A percentile compares a stretch with the other conserved stretches of the same genome.
These are phyloP conservation scores for Lunularia cruciata DNA, from an alignment of 225 moss, liverwort and hornwort species.

Conservation along the genomic window DNA sequence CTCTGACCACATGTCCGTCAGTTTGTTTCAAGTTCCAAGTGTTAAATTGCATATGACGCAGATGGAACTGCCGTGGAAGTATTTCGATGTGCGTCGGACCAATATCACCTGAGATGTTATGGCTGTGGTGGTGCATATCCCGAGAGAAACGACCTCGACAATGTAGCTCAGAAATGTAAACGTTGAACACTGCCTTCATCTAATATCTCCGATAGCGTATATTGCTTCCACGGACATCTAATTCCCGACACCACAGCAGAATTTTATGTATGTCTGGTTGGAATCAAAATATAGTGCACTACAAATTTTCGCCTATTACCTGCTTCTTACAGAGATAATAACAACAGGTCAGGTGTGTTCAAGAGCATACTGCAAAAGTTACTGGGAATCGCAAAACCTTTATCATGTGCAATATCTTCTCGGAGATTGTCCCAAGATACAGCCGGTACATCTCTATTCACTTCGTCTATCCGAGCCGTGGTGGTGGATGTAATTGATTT, in stretches of 20 bases:
- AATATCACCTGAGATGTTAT: constrained; percentile 30
- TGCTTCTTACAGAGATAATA: not conserved
- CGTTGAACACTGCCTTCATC: not conserved
- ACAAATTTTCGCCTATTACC: not conserved
- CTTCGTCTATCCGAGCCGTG: not conserved
- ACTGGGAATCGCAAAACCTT: constrained; percentile 33
- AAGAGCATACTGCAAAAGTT: constrained; percentile 38
- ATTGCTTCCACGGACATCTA: no score
- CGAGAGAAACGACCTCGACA: constrained; percentile 32
- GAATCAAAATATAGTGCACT: no score
- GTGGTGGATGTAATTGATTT: no score
- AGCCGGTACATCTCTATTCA: constrained; percentile 25
- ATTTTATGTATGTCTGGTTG: no score
- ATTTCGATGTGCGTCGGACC: constrained; percentile 37
- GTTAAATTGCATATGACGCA: not conserved
- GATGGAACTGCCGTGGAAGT: not conserved
- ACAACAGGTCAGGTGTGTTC: constrained; percentile 43
- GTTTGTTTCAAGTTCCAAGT: not conserved
- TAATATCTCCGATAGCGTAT: no score
- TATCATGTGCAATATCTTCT: not conserved
- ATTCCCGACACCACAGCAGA: no score
- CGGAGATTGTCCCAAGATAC: constrained; percentile 28
- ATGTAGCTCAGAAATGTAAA: constrained; percentile 39
- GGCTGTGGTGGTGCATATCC: constrained; percentile 31
- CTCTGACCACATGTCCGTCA: not conserved